A percentile compares a stretch with the other conserved stretches of the same genome.
These are phyloP conservation scores for Aschersonia sp. DNA, from an alignment of 2,329 filamentous ascomycete species.

Conservation along the genomic window DNA sequence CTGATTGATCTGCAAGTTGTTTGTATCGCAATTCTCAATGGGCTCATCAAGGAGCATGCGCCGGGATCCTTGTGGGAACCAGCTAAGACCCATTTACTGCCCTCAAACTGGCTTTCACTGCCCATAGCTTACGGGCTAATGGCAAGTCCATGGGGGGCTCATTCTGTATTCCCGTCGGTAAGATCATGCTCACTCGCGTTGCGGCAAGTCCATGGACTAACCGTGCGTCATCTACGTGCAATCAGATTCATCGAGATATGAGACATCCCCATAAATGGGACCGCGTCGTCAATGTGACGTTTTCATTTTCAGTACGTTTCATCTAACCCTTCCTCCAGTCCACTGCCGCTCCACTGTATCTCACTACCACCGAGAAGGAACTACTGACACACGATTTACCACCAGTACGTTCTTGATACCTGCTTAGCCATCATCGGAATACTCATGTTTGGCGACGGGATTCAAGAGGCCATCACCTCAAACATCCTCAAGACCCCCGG, in stretches of 20 bases:
- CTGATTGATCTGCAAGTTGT: conserved; percentile 43
- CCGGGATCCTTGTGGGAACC: conserved; percentile 78
- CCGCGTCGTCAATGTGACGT: conserved; percentile 63
- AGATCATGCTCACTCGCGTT: background rate
- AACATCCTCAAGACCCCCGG: conserved; percentile 66
- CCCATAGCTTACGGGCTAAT: conserved; percentile 82
- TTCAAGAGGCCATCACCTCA: conserved; percentile 77
- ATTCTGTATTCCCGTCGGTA: conserved; percentile 67
- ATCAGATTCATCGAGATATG: conserved; percentile 48
- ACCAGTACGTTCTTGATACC: conserved; percentile 62
- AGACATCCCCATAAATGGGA: conserved; percentile 68
- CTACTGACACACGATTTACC: background rate
- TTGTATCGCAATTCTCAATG: conserved; percentile 70
- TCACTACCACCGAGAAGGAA: too few relatives aligned
- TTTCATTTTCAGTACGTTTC: conserved; percentile 57
- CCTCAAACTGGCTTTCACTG: conserved; percentile 72
- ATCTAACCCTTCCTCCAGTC: background rate
- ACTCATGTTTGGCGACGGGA: conserved; percentile 88
- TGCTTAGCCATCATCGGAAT: conserved; percentile 72
- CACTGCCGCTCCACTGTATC: too few relatives aligned
- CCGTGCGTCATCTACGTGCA: background rate
- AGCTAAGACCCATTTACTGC: conserved; percentile 67
- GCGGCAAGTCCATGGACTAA: conserved; percentile 3
- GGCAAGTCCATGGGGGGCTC: conserved; percentile 59
- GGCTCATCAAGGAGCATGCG: conserved; percentile 62